phyloP scores from a whole-genome alignment of 2,329 filamentous ascomycete species.

The Zymoseptoria crescenta region DNA sequence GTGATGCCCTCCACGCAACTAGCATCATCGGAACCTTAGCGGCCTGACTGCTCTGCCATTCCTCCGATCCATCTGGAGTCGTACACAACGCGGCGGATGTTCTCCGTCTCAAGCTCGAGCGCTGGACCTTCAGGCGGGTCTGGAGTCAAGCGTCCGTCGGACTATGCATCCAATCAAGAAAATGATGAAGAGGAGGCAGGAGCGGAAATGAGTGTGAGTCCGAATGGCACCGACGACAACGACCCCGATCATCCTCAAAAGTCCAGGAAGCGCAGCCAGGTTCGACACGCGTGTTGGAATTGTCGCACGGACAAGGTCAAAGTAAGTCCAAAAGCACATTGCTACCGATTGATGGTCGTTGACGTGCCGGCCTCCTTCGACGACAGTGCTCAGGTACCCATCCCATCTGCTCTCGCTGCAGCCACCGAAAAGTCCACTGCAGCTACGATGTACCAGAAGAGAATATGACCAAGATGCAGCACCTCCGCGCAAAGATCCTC shows the following conservation, averaged over 20 bases:
- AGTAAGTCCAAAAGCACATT: background rate
- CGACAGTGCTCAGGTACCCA: slow-evolving; percentile 14
- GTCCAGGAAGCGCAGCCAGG: background rate
- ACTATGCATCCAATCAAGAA: background rate
- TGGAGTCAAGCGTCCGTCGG: background rate
- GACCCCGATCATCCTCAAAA: background rate
- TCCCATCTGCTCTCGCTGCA: slow-evolving; percentile 13
- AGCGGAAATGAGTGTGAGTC: background rate
- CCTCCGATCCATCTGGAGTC: background rate
- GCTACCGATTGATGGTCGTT: background rate
- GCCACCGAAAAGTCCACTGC: slow-evolving; percentile 7
- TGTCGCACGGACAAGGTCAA: background rate
- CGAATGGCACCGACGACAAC: background rate
- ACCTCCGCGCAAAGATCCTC: slow-evolving; percentile 13
- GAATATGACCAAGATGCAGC: slow-evolving; percentile 19
- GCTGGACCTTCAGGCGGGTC: background rate
- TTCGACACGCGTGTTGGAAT: background rate
- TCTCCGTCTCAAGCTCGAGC: background rate
- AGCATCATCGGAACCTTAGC: background rate
- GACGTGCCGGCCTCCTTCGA: background rate
- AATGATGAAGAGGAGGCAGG: background rate
- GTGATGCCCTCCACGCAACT: background rate
- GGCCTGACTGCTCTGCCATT: background rate
- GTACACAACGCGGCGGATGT: background rate
- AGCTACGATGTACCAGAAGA: slow-evolving; percentile 15